phyloP scores from a whole-genome alignment of 352 stramenopile species.

The Phytopythium kandeliae region DNA sequence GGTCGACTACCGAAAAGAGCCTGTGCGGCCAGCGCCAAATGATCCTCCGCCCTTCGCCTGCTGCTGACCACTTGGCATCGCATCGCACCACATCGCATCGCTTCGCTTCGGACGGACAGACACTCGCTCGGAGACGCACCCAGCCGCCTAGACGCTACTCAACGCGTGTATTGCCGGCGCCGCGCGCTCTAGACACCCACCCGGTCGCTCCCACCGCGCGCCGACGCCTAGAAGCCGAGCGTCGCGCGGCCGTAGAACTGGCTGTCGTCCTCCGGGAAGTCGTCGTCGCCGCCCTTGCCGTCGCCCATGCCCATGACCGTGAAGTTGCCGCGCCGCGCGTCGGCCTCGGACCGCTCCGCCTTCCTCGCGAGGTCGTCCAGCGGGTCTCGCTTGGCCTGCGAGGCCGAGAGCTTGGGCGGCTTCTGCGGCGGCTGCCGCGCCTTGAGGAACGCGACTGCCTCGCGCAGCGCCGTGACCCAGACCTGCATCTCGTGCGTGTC shows the following conservation, averaged over 20 bases:
- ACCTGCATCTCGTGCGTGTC: slow-evolving; percentile 60
- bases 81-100: too few species aligned
- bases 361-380: slow-evolving; percentile 8
- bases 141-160: too few species aligned
- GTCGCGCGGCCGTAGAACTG: slow-evolving; percentile 82
- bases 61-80: too few species aligned
- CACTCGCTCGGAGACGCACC: too few species aligned
- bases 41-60: too few species aligned
- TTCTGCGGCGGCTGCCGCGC: slow-evolving; percentile 23
- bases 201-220: neutral
- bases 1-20: too few species aligned
- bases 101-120: too few species aligned
- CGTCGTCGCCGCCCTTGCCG: slow-evolving; percentile 4
- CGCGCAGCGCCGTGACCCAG: slow-evolving; percentile 77
- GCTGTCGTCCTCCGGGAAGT: slow-evolving; percentile 55
- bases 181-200: too few species aligned
- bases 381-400: slow-evolving; percentile 7
- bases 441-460: slow-evolving; percentile 53
- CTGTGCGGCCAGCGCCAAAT: too few species aligned
- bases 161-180: too few species aligned
- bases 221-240: slow-evolving; percentile 54
- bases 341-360: slow-evolving; percentile 21
- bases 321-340: slow-evolving; percentile 16
- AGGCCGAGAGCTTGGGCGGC: slow-evolving; percentile 19
- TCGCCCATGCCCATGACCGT: slow-evolving; percentile 33